Evolutionary conservation across 2,329 filamentous ascomycete genomes (phyloP), one percentile per base, ranked within the genome.

Genomic region (Gaeumannomyces sp.): DNA sequence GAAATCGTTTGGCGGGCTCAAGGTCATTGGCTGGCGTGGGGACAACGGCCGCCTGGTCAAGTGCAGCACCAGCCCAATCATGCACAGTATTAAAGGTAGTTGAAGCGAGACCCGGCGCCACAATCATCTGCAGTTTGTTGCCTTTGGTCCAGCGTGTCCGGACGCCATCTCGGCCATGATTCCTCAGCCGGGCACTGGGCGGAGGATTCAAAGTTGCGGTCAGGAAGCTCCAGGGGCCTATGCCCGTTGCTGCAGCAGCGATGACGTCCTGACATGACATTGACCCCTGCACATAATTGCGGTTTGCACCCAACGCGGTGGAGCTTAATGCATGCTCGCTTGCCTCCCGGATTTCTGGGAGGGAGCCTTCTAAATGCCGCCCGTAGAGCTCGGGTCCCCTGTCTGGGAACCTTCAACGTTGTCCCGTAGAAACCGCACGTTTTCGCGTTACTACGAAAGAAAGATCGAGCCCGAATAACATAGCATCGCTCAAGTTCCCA

Each of bases 1-100:
- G 62, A 72, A 70, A 53, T 70, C 69, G 50, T 69, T 76, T 59
- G 71, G 70, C 13, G 71, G 72, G 3, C 63, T 76, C 33, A 67
- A 73, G 64, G 68, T 73, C 19, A 63, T 75, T 25, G 63, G 73
- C 56, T 70, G 69, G 67, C 60, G 60, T 53, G 38, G 50, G 13
- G 60, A 61, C 60, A 53, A 61, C 27, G 27, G 25, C 13, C 60
- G 60, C 8, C 60, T 61, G 13, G n/a, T 53, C n/a, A 35, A 38
- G 31, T n/a, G 60, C n/a, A 28, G 22, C 45, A 19, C 38, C 27
- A 31, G 19, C 22, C 45, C 45, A 50, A n/a, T n/a, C 45, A 50
- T 19, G 45, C 45, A 19, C 45, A 50, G 45, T 50, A 10, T 50
- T 50, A 16, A 13, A 22, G 38, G 3, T 50, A 10, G 38, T 22